phyloP scores from a whole-genome alignment of 2,329 filamentous ascomycete genomes.

The Penicillium corylophilum region DNA sequence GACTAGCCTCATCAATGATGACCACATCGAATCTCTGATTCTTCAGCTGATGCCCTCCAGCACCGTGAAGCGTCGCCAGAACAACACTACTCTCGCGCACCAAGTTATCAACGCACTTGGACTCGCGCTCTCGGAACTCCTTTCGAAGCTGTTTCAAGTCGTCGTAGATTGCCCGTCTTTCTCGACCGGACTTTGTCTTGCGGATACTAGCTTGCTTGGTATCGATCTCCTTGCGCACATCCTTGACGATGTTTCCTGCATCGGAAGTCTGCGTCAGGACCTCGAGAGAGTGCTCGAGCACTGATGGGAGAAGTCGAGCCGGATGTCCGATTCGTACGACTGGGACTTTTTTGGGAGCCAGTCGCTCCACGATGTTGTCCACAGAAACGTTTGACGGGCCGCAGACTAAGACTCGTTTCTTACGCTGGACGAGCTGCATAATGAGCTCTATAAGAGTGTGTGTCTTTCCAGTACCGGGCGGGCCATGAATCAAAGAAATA shows the following conservation, averaged over 20 bases:
- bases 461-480: slow-evolving; percentile 94
- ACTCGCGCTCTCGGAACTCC: slow-evolving; percentile 84
- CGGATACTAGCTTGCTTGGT: slow-evolving; percentile 82
- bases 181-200: slow-evolving; percentile 78
- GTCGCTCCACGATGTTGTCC: slow-evolving; percentile 94
- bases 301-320: slow-evolving; percentile 81
- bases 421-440: slow-evolving; percentile 75
- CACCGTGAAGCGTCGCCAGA: slow-evolving; percentile 86
- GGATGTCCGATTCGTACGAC: slow-evolving; percentile 92
- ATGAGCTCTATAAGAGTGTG: slow-evolving; percentile 95
- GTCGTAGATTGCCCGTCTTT: slow-evolving; percentile 76
- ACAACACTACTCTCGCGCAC: slow-evolving; percentile 80
- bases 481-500: slow-evolving; percentile 88
- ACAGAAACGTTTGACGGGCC: slow-evolving; percentile 96
- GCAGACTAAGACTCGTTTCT: slow-evolving; percentile 81
- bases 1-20: slow-evolving; percentile 92
- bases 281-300: slow-evolving; percentile 86
- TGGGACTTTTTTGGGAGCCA: slow-evolving; percentile 78
- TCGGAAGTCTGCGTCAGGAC: slow-evolving; percentile 88
- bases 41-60: slow-evolving; percentile 79
- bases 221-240: slow-evolving; percentile 91
- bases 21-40: slow-evolving; percentile 86
- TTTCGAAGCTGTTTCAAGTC: slow-evolving; percentile 83
- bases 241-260: slow-evolving; percentile 82
- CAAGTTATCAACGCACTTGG: slow-evolving; percentile 73